Evolutionary conservation across 495 filamentous ascomycete genomes (phyloP), one percentile per base, ranked within the genome.

Genomic region (Penicillium macrosclerotiorum): DNA sequence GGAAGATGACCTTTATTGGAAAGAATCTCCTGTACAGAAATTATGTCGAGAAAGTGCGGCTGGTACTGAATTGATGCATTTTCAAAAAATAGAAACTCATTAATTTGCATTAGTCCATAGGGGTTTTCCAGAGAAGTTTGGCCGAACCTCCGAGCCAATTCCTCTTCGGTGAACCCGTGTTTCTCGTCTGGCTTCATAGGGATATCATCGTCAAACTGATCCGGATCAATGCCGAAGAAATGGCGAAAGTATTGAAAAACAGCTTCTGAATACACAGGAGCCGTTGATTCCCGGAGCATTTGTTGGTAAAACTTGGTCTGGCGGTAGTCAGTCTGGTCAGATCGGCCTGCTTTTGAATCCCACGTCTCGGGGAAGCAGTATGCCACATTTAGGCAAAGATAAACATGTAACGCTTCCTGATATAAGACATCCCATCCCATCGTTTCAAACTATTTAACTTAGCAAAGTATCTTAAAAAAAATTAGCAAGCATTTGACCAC

Each of bases 41-140:
- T 6, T n/a, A 38, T 22, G 14, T 38, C 36, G 19, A 13, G 8
- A n/a, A 22, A 4, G 8, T 9, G n/a, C 7, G 4, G 18, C 20
- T 19, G 18, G 17, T 19, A 20, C 13, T 35, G 6, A 20, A 20
- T 16, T 16, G 16, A 11, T 37, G 25, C 11, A 25, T 31, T 18
- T 32, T 50, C 39, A 23, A 50, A 31, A 24, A 23, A 43, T n/a
- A 50, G 32, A 23, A 50, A 50, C 25, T 50, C 39, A 39, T 50
- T 34, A 33, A 50, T 38, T 37, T 33, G 30, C 5, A 50, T 32
- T 23, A 50, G 8, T 29, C 47, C 47, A 19, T 43, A 43, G 40
- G 18, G 33, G 8, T 16, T 18, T 13, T 19, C 2, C 7, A 8
- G 18, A 12, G 22, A 18, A 4, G 0, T 20, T 11, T n/a, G n/a